Evolutionary conservation across 2,329 filamentous ascomycete genomes (phyloP).

Genomic region (Penicillium sp.): DNA sequence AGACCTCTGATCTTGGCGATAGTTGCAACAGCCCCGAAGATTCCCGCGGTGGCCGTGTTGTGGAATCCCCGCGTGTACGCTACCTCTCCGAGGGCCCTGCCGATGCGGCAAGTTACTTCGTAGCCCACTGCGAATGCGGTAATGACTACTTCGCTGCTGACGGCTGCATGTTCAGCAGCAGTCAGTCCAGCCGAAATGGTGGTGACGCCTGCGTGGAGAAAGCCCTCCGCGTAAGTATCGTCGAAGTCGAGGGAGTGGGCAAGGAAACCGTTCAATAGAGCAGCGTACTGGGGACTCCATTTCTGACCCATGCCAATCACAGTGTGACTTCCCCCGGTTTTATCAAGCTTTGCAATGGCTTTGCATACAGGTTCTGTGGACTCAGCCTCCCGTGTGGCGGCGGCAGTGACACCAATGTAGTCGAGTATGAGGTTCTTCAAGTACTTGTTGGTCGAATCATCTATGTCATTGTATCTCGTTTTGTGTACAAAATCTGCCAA

Average conservation of each 20-base stretch:
- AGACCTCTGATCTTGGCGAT: constrained; percentile 28
- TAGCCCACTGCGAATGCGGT: constrained; percentile 33
- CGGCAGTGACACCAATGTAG: not conserved
- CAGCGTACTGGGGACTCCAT: constrained; percentile 33
- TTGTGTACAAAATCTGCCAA: not conserved
- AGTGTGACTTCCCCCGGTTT: not conserved
- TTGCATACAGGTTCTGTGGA: not conserved
- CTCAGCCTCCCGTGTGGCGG: not conserved
- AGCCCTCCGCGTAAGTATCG: constrained; percentile 42
- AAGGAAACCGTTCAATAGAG: constrained; percentile 40
- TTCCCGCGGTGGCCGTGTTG: constrained; percentile 34
- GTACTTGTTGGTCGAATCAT: not conserved
- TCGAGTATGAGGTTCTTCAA: not conserved
- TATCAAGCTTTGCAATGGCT: not conserved
- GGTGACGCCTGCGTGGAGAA: constrained; percentile 43
- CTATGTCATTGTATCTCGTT: not conserved
- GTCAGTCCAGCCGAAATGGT: constrained; percentile 25
- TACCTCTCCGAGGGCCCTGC: constrained; percentile 31
- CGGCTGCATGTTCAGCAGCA: constrained; percentile 26
- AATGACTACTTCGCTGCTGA: constrained; percentile 22
- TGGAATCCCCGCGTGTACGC: constrained; percentile 35
- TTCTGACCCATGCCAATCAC: not conserved
- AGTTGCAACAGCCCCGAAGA: constrained; percentile 34
- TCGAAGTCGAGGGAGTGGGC: constrained; percentile 45
- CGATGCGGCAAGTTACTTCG: constrained; percentile 27